Evolutionary conservation across 805 yeast species (phyloP).

Genomic region (Cyberlindnera mycetangii): DNA sequence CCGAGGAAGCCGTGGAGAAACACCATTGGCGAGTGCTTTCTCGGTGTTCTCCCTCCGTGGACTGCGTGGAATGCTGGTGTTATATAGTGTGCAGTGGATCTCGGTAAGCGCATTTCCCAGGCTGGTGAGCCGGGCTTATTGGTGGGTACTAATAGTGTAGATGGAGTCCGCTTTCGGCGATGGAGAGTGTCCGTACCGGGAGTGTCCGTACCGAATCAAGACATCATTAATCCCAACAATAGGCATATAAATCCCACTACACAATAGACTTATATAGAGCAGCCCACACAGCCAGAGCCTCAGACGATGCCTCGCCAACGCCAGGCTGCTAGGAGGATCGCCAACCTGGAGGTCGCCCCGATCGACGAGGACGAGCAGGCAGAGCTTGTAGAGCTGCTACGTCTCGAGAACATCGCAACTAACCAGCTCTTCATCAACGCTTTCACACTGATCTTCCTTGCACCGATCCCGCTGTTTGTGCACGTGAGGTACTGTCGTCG

Average conservation of each 20-base stretch:
- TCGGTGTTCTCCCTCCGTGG: background rate
- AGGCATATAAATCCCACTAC: background rate
- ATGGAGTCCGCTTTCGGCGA: no score
- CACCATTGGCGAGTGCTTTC: conserved; percentile 34
- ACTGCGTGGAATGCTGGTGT: conserved; percentile 10
- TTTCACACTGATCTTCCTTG: conserved; percentile 16
- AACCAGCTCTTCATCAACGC: conserved; percentile 18
- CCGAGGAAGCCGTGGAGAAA: conserved; percentile 58
- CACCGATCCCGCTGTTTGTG: conserved; percentile 19
- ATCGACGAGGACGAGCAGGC: conserved; percentile 21
- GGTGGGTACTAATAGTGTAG: no score
- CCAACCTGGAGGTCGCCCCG: conserved; percentile 12
- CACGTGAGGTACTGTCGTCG: conserved; percentile 13
- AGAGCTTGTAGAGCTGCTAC: conserved; percentile 20
- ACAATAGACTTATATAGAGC: background rate
- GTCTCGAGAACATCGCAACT: conserved; percentile 10
- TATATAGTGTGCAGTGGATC: background rate
- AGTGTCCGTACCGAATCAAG: no score
- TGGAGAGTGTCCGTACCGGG: no score
- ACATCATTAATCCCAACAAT: background rate
- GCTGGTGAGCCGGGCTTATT: no score
- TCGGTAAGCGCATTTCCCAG: background rate
- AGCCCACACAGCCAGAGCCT: no score
- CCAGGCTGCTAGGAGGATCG: conserved; percentile 13
- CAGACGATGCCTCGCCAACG: conserved; percentile 21